A percentile compares a stretch with the other conserved stretches of the same genome.
Evolutionary conservation across 1,139 yeast genomes (phyloP).

Genomic region (Yamadazyma siamensis): DNA sequence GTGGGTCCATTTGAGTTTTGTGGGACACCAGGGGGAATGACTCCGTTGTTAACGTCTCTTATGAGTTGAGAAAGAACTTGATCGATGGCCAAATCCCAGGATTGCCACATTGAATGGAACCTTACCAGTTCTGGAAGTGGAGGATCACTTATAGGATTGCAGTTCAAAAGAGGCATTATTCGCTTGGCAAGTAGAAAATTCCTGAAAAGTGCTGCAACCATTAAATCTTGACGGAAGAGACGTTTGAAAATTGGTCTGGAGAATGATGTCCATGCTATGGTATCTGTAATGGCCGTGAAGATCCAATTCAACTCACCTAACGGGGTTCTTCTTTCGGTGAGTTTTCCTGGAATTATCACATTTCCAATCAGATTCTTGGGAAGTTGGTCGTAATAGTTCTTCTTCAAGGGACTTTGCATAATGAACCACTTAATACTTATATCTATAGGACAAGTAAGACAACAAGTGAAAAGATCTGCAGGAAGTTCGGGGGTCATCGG

Average conservation of each 20-base stretch:
- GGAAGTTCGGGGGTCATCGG: constrained; percentile 96
- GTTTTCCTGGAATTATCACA: constrained; percentile 80
- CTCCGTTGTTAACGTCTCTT: constrained; percentile 14
- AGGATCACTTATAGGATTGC: constrained; percentile 95
- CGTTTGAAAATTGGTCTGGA: constrained; percentile 87
- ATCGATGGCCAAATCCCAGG: constrained; percentile 97
- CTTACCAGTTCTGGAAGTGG: constrained; percentile 79
- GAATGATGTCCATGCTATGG: constrained; percentile 94
- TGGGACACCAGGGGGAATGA: neutral
- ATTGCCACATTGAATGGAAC: constrained; percentile 94
- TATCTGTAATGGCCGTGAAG: constrained; percentile 95
- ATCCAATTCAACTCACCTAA: constrained; percentile 97
- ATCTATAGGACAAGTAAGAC: constrained; percentile 93
- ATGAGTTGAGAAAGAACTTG: constrained; percentile 78
- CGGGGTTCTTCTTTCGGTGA: constrained; percentile 92
- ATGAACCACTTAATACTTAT: constrained; percentile 91
- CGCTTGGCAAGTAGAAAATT: constrained; percentile 89
- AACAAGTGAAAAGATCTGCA: constrained; percentile 92
- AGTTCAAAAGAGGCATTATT: constrained; percentile 89
- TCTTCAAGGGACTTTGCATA: constrained; percentile 71
- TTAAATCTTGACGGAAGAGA: constrained; percentile 88
- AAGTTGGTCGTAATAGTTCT: constrained; percentile 56
- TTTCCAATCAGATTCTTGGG: constrained; percentile 55
- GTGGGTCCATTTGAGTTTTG: neutral
- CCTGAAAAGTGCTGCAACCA: constrained; percentile 94